Base-by-base conservation (phyloP, 129 eudicot species). In the Arctium lappa region DNA sequence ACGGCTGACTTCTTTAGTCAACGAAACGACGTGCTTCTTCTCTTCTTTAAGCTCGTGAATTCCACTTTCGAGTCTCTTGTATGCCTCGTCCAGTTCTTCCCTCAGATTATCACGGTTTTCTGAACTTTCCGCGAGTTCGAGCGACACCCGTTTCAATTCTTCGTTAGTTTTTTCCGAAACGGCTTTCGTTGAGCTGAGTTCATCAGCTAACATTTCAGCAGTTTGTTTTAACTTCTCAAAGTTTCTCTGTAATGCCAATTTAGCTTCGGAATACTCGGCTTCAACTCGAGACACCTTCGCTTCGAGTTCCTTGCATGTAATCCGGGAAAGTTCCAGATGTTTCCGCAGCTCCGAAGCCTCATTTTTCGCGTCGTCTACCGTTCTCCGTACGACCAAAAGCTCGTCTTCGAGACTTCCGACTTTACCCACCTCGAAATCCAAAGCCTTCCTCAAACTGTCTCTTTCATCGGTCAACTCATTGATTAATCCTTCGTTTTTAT, bases 71-170 rank as follows among this genome's bases (percentile, higher is more conserved):
- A 92, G 92, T 80, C 88, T 90, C 68, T 86, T 77, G 79, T 83
- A 89, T 33, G 89, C 91, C 32, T 82, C 91, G 29, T 53, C 84
- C 50, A 95, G 86, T 84, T 93, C 97, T 77, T 85, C 86, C 86
- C 88, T 88, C 40, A 92, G 75, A 76, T 68, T 82, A 56, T 89
- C 94, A 27, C 91, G 81, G 42, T 85, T 82, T 86, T 87, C 86
- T 12, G 81, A 32, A 5, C 78, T 60, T 39, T 81, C 75, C 63
- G 85, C 82, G 50, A 93, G 79, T 83, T 95, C 94, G 29, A 31
- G 71, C 3, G 92, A 87, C 86, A 77, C 83, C 18, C 34, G 77
- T 53, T 83, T 62, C 72, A 91, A 72, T 79, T 93, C 93, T 72
- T 84, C 90, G 34, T 93, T 84, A 13, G 88, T 80, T 86, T 90